A percentile compares a stretch with the other conserved stretches of the same genome.
These are phyloP conservation scores for Metschnikowia arizonensis DNA, from an alignment of 805 yeast genomes.

Conservation along the genomic window DNA sequence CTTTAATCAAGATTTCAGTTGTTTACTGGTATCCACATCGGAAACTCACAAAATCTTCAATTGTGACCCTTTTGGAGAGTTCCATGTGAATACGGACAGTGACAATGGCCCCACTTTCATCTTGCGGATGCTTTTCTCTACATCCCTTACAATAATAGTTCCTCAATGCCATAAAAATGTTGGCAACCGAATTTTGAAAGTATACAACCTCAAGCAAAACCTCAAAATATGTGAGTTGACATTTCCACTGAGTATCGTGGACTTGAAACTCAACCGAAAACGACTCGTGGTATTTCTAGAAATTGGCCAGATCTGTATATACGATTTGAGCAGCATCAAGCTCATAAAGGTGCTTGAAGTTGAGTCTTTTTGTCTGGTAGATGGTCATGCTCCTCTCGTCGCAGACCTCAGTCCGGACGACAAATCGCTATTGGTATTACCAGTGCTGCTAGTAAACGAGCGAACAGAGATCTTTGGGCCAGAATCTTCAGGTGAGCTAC, in stretches of 20 bases:
- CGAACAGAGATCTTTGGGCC: conserved; percentile 31
- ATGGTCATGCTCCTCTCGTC: conserved; percentile 19
- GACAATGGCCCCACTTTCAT: conserved; percentile 27
- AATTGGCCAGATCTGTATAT: conserved; percentile 77
- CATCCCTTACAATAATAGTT: conserved; percentile 38
- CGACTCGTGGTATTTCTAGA: conserved; percentile 70
- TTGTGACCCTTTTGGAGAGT: conserved; percentile 45
- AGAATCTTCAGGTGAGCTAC: conserved; percentile 7
- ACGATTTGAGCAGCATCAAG: conserved; percentile 88
- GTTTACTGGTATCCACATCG: conserved; percentile 34
- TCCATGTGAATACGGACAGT: conserved; percentile 21
- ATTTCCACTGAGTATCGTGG: conserved; percentile 71
- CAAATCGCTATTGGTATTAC: conserved; percentile 32
- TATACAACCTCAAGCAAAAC: conserved; percentile 40
- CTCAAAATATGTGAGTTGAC: conserved; percentile 77
- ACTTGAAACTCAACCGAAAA: conserved; percentile 75
- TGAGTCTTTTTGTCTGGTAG: conserved; percentile 9
- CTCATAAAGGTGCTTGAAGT: conserved; percentile 47
- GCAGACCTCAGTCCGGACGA: conserved; percentile 39
- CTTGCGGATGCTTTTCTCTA: conserved; percentile 39
- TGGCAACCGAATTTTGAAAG: conserved; percentile 33
- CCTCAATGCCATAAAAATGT: conserved; percentile 23
- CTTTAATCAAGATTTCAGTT: conserved; percentile 41
- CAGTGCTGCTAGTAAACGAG: conserved; percentile 27
- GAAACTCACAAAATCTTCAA: conserved; percentile 36